A percentile compares a stretch with the other conserved stretches of the same genome.
Conservation (phyloP, 2,329 filamentous ascomycete genomes). For the Ambrosiella cleistominuta region DNA sequence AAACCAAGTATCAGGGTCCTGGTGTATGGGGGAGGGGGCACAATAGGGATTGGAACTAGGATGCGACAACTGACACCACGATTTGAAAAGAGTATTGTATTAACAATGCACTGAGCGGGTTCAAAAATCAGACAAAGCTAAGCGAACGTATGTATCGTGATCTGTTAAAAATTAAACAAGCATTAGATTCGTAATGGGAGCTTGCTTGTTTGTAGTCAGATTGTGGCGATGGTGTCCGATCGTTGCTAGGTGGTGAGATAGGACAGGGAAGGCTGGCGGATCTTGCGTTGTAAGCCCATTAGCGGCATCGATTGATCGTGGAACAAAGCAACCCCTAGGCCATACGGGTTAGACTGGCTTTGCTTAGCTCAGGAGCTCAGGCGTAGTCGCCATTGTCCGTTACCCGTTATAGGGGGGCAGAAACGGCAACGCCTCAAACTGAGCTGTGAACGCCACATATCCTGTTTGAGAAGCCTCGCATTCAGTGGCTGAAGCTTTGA, state of each 20-base stretch:
- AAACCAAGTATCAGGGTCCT: too few species aligned
- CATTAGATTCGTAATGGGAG: too few species aligned
- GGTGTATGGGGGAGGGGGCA: too few species aligned
- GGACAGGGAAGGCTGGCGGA: slow-evolving; percentile 7
- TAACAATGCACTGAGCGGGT: too few species aligned
- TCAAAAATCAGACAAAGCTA: too few species aligned
- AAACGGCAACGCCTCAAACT: neutral
- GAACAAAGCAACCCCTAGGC: neutral
- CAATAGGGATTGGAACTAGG: too few species aligned
- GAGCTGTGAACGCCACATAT: neutral
- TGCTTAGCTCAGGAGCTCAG: neutral
- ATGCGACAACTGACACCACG: too few species aligned
- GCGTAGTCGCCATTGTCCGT: neutral
- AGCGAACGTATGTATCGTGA: too few species aligned
- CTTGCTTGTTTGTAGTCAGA: too few species aligned
- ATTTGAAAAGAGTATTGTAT: too few species aligned
- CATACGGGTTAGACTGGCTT: neutral
- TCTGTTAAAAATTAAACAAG: too few species aligned
- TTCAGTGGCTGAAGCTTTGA: neutral
- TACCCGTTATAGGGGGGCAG: neutral
- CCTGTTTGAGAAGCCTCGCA: neutral
- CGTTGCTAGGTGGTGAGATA: neutral
- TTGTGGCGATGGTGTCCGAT: slow-evolving; percentile 11
- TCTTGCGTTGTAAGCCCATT: neutral
- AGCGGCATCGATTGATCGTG: neutral